These are phyloP conservation scores for Casuarina glauca DNA, from an alignment of 306 rosid genomes.

Conservation along the genomic window DNA sequence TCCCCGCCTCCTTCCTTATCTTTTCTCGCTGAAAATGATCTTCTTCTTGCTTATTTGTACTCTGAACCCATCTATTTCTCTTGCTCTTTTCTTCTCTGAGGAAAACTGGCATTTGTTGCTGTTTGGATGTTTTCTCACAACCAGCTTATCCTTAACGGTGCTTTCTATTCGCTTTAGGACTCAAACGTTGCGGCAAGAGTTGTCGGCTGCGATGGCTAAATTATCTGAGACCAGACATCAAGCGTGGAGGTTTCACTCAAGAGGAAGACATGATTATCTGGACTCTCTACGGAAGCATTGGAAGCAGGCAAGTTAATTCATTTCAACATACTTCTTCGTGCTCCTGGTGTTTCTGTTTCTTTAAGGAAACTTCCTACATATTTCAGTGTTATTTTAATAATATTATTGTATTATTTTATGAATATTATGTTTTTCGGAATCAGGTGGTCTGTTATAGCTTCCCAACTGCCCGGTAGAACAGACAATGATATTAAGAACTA, in stretches of 20 bases:
- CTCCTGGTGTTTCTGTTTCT: background rate
- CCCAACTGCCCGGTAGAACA: conserved; percentile 52
- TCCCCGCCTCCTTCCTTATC: too few relatives aligned
- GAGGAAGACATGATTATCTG: conserved; percentile 43
- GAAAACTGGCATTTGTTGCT: background rate
- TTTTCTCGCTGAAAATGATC: too few relatives aligned
- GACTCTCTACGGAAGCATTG: conserved; percentile 29
- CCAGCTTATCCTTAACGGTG: background rate
- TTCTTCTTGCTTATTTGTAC: background rate
- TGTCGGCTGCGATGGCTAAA: conserved; percentile 59
- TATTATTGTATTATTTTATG: background rate
- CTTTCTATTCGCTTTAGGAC: conserved; percentile 18
- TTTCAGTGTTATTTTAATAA: background rate
- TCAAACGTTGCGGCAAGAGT: conserved; percentile 55
- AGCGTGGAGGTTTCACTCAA: conserved; percentile 48
- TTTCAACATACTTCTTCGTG: too few relatives aligned
- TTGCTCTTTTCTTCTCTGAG: background rate
- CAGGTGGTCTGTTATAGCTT: conserved; percentile 58
- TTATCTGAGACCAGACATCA: conserved; percentile 49
- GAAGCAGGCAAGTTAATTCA: conserved; percentile 44
- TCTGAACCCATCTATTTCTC: background rate
- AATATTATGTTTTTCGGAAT: background rate
- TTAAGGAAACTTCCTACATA: background rate
- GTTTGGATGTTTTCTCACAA: background rate
- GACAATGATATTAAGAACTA: conserved; percentile 53